A percentile compares a stretch with the other conserved stretches of the same genome.
phyloP scores from a whole-genome alignment of 2,329 filamentous ascomycete genomes.

The Ascochyta pisi region DNA sequence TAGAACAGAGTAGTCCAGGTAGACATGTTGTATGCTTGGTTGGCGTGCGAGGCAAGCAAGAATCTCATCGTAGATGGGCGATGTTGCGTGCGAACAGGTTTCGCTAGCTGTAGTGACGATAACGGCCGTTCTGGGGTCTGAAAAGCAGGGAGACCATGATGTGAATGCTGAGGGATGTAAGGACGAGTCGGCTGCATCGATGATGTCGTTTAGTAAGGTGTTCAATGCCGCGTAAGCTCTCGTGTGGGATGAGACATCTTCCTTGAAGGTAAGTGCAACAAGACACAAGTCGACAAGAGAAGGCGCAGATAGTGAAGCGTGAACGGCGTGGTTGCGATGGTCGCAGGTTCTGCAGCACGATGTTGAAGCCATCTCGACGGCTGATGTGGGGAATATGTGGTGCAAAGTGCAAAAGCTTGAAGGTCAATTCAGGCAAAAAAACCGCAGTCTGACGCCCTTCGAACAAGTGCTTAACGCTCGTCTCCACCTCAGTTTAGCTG shows the following conservation, averaged over 20 bases:
- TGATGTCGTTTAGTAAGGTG: conserved; percentile 35
- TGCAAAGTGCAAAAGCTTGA: background rate
- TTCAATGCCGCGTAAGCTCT: conserved; percentile 27
- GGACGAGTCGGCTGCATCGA: conserved; percentile 31
- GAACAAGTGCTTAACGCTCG: background rate
- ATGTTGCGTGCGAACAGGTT: conserved; percentile 22
- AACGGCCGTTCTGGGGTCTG: conserved; percentile 23
- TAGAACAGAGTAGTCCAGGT: conserved; percentile 32
- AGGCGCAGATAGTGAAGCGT: conserved; percentile 15
- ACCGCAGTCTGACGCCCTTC: background rate
- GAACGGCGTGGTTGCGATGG: conserved; percentile 33
- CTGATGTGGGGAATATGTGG: background rate
- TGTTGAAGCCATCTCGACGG: conserved; percentile 12
- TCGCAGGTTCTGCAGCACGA: conserved; percentile 38
- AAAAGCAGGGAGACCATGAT: conserved; percentile 35
- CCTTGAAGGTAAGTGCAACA: conserved; percentile 34
- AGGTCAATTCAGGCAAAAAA: background rate
- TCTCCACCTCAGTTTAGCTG: background rate
- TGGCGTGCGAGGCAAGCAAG: conserved; percentile 18
- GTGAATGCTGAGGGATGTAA: conserved; percentile 36
- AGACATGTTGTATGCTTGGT: conserved; percentile 33
- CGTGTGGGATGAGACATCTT: conserved; percentile 15
- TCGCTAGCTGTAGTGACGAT: conserved; percentile 35
- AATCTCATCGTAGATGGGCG: conserved; percentile 32
- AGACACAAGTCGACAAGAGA: conserved; percentile 33